Percentiles rank a stretch among this genome's conserved stretches.
phyloP scores from a whole-genome alignment of 352 stramenopile genomes.

The Thraustotheca clavata region DNA sequence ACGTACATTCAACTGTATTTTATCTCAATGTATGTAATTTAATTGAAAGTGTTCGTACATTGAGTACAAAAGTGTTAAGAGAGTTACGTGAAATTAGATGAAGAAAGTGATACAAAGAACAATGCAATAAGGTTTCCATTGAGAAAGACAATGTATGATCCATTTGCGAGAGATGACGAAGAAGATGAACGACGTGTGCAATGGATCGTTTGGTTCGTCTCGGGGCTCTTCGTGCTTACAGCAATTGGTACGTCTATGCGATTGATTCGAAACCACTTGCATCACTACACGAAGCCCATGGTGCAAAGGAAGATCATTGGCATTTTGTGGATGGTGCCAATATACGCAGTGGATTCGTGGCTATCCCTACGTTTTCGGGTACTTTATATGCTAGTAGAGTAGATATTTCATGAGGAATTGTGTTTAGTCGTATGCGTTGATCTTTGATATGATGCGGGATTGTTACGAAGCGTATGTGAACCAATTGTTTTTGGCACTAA shows the following conservation, averaged over 20 bases:
- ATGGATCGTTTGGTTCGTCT: constrained; percentile 72
- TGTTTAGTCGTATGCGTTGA: constrained; percentile 41
- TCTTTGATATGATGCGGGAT: constrained; percentile 92
- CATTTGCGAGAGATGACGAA: neutral
- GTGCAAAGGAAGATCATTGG: constrained; percentile 95
- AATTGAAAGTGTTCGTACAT: too few relatives aligned
- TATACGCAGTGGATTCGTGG: constrained; percentile 97
- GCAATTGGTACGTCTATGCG: constrained; percentile 83
- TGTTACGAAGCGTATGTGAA: constrained; percentile 98
- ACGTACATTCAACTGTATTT: too few relatives aligned
- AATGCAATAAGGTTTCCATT: too few relatives aligned
- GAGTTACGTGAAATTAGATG: too few relatives aligned
- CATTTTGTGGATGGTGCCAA: constrained; percentile 98
- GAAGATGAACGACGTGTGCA: constrained; percentile 48
- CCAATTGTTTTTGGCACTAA: constrained; percentile 95
- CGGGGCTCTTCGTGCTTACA: constrained; percentile 85
- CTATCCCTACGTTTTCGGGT: constrained; percentile 89
- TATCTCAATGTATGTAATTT: too few relatives aligned
- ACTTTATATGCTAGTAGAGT: constrained; percentile 21
- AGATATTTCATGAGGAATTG: neutral
- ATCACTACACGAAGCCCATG: constrained; percentile 88
- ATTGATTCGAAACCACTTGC: constrained; percentile 87
- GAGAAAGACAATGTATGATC: too few relatives aligned
- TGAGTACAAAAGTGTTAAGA: too few relatives aligned
- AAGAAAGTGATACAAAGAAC: too few relatives aligned